phyloP scores from a whole-genome alignment of 139 green algal species.

The Tetradesmus lagerheimii region DNA sequence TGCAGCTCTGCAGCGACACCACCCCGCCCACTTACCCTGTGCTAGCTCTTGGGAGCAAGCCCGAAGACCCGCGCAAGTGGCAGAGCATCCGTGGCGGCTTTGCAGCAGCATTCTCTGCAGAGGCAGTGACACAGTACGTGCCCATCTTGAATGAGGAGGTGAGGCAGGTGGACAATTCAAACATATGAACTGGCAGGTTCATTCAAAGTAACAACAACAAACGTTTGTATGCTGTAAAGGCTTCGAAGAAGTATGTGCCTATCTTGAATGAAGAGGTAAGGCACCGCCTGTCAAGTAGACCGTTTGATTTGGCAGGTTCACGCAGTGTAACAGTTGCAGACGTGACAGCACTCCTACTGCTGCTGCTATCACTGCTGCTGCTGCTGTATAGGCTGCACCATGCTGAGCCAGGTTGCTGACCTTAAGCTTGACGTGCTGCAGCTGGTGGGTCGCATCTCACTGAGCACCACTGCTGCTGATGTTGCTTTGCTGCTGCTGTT shows the following conservation, averaged over 20 bases:
- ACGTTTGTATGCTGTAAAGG: background rate
- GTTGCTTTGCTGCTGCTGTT: background rate
- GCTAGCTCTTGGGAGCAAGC: background rate
- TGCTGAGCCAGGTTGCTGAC: background rate
- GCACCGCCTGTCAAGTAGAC: too few species aligned
- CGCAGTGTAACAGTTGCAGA: background rate
- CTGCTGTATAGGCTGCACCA: background rate
- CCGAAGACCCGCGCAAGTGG: background rate
- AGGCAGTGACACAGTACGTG: conserved; percentile 9
- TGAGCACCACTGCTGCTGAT: background rate
- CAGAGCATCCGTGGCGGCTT: conserved; percentile 5
- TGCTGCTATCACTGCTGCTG: background rate
- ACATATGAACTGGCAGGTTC: too few species aligned
- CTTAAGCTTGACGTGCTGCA: background rate
- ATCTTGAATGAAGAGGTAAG: too few species aligned
- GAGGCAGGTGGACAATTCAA: too few species aligned
- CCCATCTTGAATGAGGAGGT: conserved; percentile 21
- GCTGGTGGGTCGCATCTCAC: conserved; percentile 7
- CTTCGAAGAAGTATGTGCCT: too few species aligned
- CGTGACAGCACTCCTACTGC: background rate
- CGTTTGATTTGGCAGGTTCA: background rate
- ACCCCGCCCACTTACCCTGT: background rate
- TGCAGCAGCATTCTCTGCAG: background rate
- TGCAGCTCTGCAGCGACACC: conserved; percentile 23
- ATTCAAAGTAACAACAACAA: background rate